Evolutionary conservation across 129 eudicot genomes (phyloP), one percentile per base, ranked within the genome.

Genomic region (Helianthus annuus): DNA sequence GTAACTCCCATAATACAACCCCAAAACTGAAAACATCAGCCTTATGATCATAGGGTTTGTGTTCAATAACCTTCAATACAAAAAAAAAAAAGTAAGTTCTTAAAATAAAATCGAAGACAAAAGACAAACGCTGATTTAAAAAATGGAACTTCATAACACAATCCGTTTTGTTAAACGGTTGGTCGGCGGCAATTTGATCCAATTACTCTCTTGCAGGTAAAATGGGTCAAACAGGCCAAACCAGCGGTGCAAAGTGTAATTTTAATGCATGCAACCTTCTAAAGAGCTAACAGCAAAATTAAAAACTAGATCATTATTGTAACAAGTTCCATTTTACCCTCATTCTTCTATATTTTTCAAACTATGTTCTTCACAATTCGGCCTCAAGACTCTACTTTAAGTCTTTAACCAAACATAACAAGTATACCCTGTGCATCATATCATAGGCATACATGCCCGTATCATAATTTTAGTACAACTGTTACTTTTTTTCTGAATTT

Each of bases 21-120:
- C 88, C 98, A 67, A 89, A 93, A 71, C 98, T 93, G 73, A 93
- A 93, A 70, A 93, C 89, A 77, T 93, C 98, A 8, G 98, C 98
- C 80, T 89, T 89, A 80, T 93, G 98, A 87, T 93, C 98, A 74
- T 93, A 93, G 54, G 96, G 96, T 68, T 93, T 89, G 80, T 93
- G 98, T 75, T 93, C 98, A 64, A 93, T 93, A 58, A 93, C 95
- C 98, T 91, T 80, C 82, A 84, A 46, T 14, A 34, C 56, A 51
- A 58, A 24, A 55, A n/a, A n/a, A n/a, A 73, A 66, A 36, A 63
- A 73, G 68, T 22, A 76, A 68, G 39, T 62, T 48, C 68, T 79
- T 54, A 82, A 70, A 39, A 55, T 74, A n/a, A 74, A 77, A 66
- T 12, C 68, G 48, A 66, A 16, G 10, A 16, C 65, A 63, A 19